A percentile compares a stretch with the other conserved stretches of the same genome.
Evolutionary conservation across 1,284 basidiomycete genomes (phyloP).

Genomic region (Acaromyces ingoldii): DNA sequence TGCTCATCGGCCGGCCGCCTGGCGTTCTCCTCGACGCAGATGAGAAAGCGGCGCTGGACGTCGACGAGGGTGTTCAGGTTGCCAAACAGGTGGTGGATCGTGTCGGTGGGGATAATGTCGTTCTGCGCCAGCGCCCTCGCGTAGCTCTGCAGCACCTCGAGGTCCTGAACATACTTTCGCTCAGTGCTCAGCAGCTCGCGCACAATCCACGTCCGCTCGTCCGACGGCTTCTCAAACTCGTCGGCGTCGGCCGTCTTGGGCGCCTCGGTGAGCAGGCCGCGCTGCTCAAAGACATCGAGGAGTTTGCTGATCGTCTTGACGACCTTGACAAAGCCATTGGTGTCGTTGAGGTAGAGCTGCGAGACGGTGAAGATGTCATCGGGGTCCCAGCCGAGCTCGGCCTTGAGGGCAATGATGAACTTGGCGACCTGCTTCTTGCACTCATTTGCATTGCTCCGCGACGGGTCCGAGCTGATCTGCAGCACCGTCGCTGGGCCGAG

Average conservation of each 20-base stretch:
- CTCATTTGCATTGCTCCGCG: constrained; percentile 67
- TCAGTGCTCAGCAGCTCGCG: constrained; percentile 88
- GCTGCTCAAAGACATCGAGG: constrained; percentile 71
- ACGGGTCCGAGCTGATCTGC: constrained; percentile 56
- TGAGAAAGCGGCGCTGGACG: constrained; percentile 93
- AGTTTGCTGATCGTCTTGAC: constrained; percentile 86
- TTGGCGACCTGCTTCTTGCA: constrained; percentile 59
- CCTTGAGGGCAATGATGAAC: constrained; percentile 58
- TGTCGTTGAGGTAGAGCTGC: constrained; percentile 74
- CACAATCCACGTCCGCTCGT: constrained; percentile 71
- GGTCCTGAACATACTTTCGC: constrained; percentile 93
- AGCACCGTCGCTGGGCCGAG: constrained; percentile 65
- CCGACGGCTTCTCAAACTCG: constrained; percentile 45
- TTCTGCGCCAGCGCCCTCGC: constrained; percentile 62
- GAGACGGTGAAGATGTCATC: constrained; percentile 63
- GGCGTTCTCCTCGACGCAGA: constrained; percentile 64
- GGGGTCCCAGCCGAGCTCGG: constrained; percentile 54
- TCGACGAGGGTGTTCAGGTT: constrained; percentile 92
- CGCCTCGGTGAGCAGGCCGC: constrained; percentile 62
- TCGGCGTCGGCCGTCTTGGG: constrained; percentile 48
- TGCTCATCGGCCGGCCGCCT: constrained; percentile 64
- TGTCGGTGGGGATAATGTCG: constrained; percentile 84
- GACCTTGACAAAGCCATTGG: constrained; percentile 91
- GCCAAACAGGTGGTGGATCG: constrained; percentile 90
- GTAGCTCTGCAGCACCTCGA: constrained; percentile 73